These are phyloP conservation scores for Beverwykella pulmonaria DNA, from an alignment of 495 filamentous ascomycete genomes.

Conservation along the genomic window DNA sequence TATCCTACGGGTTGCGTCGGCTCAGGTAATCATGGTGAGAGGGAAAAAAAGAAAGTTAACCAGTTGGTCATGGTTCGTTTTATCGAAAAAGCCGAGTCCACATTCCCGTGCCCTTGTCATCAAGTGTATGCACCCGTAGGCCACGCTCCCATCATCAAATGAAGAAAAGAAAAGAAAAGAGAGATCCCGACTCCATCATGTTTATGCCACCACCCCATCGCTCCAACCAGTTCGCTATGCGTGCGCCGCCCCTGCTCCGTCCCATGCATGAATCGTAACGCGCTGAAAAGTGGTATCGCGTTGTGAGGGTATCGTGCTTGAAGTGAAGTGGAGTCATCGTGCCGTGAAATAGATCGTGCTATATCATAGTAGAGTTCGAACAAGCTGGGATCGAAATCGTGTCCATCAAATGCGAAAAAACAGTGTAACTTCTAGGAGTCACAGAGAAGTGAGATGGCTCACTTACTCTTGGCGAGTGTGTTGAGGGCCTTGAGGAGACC, in stretches of 20 bases:
- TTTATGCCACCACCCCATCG: background rate
- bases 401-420: background rate
- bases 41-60: too few species aligned
- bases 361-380: background rate
- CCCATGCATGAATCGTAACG: background rate
- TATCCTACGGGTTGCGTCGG: too few species aligned
- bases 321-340: background rate
- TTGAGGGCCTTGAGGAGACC: slow-evolving; percentile 26
- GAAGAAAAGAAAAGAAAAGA: background rate
- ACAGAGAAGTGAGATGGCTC: background rate
- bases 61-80: too few species aligned
- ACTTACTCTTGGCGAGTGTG: background rate
- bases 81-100: too few species aligned
- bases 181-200: background rate
- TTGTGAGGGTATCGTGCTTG: too few species aligned
- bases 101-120: too few species aligned
- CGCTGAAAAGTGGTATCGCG: background rate
- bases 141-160: too few species aligned
- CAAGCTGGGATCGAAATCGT: background rate
- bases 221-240: background rate
- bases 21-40: too few species aligned
- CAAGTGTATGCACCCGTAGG: too few species aligned
- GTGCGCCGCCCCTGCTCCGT: background rate
- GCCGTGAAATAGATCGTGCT: too few species aligned
- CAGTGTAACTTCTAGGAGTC: background rate